Conservation (phyloP, 2,329 filamentous ascomycete genomes). For the Sclerotiophoma versabilis region DNA sequence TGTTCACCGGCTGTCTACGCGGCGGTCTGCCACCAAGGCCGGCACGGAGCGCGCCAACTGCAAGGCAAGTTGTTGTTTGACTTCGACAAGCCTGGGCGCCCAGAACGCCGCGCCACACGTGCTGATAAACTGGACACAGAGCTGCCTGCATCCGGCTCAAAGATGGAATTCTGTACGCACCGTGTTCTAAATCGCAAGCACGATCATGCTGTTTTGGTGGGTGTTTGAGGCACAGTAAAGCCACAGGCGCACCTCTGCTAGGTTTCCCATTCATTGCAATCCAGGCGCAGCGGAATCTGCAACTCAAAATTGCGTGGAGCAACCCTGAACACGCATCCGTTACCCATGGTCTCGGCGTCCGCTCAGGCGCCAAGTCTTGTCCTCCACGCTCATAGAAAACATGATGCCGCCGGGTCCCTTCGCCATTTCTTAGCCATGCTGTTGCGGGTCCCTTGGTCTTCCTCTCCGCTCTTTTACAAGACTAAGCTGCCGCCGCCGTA, state of each 20-base stretch:
- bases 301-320: slow-evolving; percentile 4
- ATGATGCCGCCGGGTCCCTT: slow-evolving; percentile 27
- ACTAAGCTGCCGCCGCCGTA: slow-evolving; percentile 13
- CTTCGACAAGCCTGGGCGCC: slow-evolving; percentile 23
- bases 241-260: neutral
- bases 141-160: slow-evolving; percentile 24
- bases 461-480: slow-evolving; percentile 25
- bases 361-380: slow-evolving; percentile 41
- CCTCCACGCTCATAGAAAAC: slow-evolving; percentile 39
- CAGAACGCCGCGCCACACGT: slow-evolving; percentile 25
- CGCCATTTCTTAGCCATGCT: slow-evolving; percentile 19
- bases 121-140: slow-evolving; percentile 16
- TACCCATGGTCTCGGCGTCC: slow-evolving; percentile 17
- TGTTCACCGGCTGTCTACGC: neutral
- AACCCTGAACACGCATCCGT: slow-evolving; percentile 10
- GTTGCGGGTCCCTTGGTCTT: slow-evolving; percentile 17
- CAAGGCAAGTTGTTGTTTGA: slow-evolving; percentile 17
- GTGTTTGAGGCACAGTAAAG: slow-evolving; percentile 8
- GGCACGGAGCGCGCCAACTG: slow-evolving; percentile 21
- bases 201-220: neutral
- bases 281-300: slow-evolving; percentile 10
- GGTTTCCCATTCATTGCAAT: slow-evolving; percentile 13
- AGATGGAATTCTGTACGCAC: neutral
- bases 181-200: neutral
- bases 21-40: slow-evolving; percentile 8